phyloP scores from a whole-genome alignment of 1,284 basidiomycete species.

The Trichosporon inkin region DNA sequence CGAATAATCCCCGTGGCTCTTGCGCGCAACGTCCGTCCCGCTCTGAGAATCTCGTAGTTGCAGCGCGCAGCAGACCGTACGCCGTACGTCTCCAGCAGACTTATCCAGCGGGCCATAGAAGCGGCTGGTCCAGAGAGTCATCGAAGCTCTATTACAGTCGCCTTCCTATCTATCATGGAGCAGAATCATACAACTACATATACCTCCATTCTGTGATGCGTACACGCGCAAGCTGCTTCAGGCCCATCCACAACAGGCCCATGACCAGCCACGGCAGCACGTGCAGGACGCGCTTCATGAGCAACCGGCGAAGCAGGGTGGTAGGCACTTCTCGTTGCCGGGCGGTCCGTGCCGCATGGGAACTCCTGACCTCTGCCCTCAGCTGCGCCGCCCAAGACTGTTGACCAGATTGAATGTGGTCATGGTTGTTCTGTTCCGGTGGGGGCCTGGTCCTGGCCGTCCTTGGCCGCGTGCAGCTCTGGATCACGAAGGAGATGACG shows the following conservation, averaged over 20 bases:
- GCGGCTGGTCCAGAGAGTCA: too few species aligned
- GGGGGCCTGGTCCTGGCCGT: background rate
- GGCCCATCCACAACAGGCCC: background rate
- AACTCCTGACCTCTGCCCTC: background rate
- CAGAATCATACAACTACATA: background rate
- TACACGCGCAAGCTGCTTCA: background rate
- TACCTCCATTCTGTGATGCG: constrained; percentile 2
- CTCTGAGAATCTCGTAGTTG: too few species aligned
- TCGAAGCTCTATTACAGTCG: background rate
- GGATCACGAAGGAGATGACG: background rate
- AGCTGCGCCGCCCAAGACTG: background rate
- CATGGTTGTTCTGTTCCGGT: background rate
- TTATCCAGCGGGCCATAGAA: too few species aligned
- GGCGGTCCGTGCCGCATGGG: background rate
- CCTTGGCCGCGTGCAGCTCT: background rate
- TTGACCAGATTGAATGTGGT: background rate
- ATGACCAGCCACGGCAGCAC: background rate
- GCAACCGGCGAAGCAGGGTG: background rate
- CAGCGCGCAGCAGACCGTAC: too few species aligned
- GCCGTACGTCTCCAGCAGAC: too few species aligned
- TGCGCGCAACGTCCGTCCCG: too few species aligned
- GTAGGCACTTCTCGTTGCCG: too few species aligned
- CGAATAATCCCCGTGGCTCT: background rate
- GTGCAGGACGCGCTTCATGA: background rate
- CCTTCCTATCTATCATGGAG: background rate